Base-by-base conservation (phyloP, 179 eudicot species). In the Beta macrorhiza region DNA sequence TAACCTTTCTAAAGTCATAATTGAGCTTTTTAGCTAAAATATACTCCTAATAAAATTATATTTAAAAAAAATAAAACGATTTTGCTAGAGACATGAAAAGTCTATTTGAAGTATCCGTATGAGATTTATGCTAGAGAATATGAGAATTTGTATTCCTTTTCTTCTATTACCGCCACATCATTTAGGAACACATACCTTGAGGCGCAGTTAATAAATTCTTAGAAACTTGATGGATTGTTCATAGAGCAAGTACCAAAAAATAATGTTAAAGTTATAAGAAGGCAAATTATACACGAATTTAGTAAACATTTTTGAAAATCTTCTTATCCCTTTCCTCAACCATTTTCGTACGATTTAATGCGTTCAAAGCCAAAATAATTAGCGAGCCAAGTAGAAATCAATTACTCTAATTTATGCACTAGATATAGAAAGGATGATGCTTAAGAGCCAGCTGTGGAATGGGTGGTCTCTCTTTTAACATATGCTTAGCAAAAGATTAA, bases 401-500 rank as follows among this genome's bases (percentile, higher is more conserved):
- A 25, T 1, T 25, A 52, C 3, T 17, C 14, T 17, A 70, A 72
- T 49, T 11, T 8, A 72, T 72, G 45, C 49, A 74, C 22, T 56
- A 25, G 22, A 74, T 22, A 51, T 45, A 47, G 57, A 72, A 52
- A 74, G 63, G n/a, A 53, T 72, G 44, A 72, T 74, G 63, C 15
- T 74, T 25, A 55, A 25, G 65, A 1, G 63, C 47, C 77, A 74
- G 65, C 65, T 74, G 51, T 74, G 9, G 1, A 20, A 72, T 12
- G 58, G 49, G 25, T 44, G 49, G 56, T 47, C 14, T 71, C 37
- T 47, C 65, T 72, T 73, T 29, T 32, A 29, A 56, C 49, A 55
- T 49, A 49, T 56, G 77, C 61, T 75, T 75, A 75, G 20, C 19
- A 57, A 57, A 57, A 75, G 78, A 58, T 75, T 74, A 73, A 74